A percentile compares a stretch with the other conserved stretches of the same genome.
Evolutionary conservation across 495 filamentous ascomycete species (phyloP).

Genomic region (Elaphomyces granulatus): DNA sequence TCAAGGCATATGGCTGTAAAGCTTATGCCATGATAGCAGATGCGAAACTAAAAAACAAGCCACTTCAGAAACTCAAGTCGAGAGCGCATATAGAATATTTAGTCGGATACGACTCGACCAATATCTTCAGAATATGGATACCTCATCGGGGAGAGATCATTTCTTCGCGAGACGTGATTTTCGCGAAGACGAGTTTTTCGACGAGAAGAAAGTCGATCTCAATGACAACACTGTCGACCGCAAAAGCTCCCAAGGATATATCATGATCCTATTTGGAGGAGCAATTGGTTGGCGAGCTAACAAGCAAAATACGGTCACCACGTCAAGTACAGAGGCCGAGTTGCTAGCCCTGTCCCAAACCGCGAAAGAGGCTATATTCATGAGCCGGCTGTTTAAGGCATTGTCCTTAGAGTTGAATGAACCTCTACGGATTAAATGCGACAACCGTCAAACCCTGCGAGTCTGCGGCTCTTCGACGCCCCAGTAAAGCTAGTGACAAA

Average conservation of each 20-base stretch:
- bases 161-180: slow-evolving; percentile 1
- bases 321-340: slow-evolving; percentile 8
- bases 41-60: slow-evolving; percentile 6
- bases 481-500: background rate
- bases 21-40: slow-evolving; percentile 9
- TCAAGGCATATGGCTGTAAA: slow-evolving; percentile 2
- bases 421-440: background rate
- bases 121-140: slow-evolving; percentile 17
- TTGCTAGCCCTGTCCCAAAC: slow-evolving; percentile 3
- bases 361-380: background rate
- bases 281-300: slow-evolving; percentile 12
- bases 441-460: background rate
- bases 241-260: background rate
- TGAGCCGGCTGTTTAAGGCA: background rate
- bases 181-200: slow-evolving; percentile 3
- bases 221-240: background rate
- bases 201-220: background rate
- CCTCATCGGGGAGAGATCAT: slow-evolving; percentile 2
- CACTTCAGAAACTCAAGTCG: slow-evolving; percentile 8
- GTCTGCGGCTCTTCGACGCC: background rate
- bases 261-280: slow-evolving; percentile 5
- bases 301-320: slow-evolving; percentile 13
- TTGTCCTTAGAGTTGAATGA: background rate
- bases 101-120: slow-evolving; percentile 16
- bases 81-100: slow-evolving; percentile 17